These are phyloP conservation scores for Colletotrichum tabaci DNA, from an alignment of 2,329 filamentous ascomycete genomes.

Conservation along the genomic window DNA sequence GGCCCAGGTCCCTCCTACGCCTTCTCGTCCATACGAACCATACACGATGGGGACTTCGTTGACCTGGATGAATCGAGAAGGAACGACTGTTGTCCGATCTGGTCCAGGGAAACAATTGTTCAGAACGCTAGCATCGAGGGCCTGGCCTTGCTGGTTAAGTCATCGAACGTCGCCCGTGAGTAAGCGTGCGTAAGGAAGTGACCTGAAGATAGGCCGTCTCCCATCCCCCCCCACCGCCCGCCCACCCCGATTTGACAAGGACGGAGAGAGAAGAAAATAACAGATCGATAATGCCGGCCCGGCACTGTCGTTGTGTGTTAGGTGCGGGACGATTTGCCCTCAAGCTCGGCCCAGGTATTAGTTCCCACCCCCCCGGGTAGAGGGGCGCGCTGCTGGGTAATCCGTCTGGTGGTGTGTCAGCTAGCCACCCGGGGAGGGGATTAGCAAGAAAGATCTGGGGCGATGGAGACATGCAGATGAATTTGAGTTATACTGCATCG, in stretches of 20 bases:
- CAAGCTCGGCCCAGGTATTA: conserved; percentile 16
- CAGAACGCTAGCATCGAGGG: conserved; percentile 16
- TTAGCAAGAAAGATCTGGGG: conserved; percentile 25
- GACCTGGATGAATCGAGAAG: conserved; percentile 30
- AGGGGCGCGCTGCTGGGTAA: conserved; percentile 2
- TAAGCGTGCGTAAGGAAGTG: conserved; percentile 39
- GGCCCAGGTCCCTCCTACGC: conserved; percentile 10
- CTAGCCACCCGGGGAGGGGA: conserved; percentile 28
- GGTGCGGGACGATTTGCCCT: conserved; percentile 34
- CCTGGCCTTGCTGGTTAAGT: conserved; percentile 33
- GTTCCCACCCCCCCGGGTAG: conserved; percentile 27
- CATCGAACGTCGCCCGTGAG: conserved; percentile 36
- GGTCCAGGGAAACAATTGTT: conserved; percentile 22
- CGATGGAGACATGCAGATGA: conserved; percentile 36
- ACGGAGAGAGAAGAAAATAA: conserved; percentile 2
- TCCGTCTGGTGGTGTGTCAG: conserved; percentile 34
- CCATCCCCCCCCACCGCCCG: too few species aligned
- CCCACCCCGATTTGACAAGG: conserved; percentile 7
- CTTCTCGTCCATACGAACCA: conserved; percentile 31
- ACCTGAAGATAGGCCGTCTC: conserved; percentile 9
- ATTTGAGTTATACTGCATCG: conserved; percentile 40
- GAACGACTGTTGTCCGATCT: conserved; percentile 27
- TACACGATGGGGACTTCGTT: neutral
- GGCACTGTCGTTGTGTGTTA: conserved; percentile 11
- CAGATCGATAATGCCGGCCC: neutral